These are phyloP conservation scores for Globisporangium rhizosaccharum DNA, from an alignment of 352 stramenopile genomes.

Conservation along the genomic window DNA sequence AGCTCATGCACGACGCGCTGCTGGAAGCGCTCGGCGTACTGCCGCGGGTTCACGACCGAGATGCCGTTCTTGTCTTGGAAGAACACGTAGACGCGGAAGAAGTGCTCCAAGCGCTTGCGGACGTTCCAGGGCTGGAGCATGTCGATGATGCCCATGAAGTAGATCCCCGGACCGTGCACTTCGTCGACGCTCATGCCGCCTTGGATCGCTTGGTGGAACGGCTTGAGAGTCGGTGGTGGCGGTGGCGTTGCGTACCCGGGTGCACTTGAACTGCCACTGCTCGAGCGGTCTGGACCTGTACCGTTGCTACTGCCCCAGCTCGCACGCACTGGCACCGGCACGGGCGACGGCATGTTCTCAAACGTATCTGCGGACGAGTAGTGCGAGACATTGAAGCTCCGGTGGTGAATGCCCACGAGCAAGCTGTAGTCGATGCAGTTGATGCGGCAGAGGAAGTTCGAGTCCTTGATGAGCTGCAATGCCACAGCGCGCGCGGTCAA, in stretches of 20 bases:
- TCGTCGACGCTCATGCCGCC: conserved; percentile 74
- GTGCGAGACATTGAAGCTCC: conserved; percentile 78
- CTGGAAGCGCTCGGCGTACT: conserved; percentile 77
- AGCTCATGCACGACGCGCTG: conserved; percentile 68
- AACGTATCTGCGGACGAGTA: conserved; percentile 53
- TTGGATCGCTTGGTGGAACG: conserved; percentile 40
- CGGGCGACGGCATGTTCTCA: conserved; percentile 20
- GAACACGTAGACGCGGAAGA: conserved; percentile 65
- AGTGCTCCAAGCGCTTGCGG: conserved; percentile 87
- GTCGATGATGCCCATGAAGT: conserved; percentile 94
- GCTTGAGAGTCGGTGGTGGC: conserved; percentile 27
- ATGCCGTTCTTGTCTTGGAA: conserved; percentile 70
- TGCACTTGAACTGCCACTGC: conserved; percentile 7
- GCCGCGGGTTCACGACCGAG: conserved; percentile 59
- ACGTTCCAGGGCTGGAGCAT: conserved; percentile 95
- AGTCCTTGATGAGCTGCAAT: conserved; percentile 80
- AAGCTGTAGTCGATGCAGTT: conserved; percentile 96
- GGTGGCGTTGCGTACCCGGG: conserved; percentile 1
- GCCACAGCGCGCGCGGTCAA: conserved; percentile 51
- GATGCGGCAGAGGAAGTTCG: conserved; percentile 86
- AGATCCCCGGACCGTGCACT: conserved; percentile 89
- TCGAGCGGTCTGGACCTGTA: conserved; percentile 8
- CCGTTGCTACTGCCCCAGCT: conserved; percentile 14
- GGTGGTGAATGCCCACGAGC: conserved; percentile 91
- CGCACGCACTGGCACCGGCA: background rate